A percentile compares a stretch with the other conserved stretches of the same genome.
phyloP scores from a whole-genome alignment of 1,284 basidiomycete genomes.

The Microbotryomycetes sp. region DNA sequence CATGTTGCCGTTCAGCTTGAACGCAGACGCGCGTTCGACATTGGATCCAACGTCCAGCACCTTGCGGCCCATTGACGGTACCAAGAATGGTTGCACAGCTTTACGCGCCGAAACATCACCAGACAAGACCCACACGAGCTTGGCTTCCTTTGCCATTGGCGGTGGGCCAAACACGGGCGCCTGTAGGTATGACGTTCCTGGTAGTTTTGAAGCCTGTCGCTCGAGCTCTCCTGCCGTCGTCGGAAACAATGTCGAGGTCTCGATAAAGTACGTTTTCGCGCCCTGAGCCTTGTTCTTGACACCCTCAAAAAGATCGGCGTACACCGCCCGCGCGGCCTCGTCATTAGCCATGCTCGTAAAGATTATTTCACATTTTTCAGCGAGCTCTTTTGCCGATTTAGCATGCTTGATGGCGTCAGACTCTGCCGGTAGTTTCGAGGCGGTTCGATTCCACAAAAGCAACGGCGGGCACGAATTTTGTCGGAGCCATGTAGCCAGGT shows the following conservation, averaged over 20 bases:
- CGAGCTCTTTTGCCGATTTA: conserved; percentile 53
- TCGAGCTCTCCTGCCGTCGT: conserved; percentile 62
- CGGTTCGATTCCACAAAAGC: conserved; percentile 58
- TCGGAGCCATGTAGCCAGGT: conserved; percentile 54
- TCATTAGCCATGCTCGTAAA: conserved; percentile 70
- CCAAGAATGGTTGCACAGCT: conserved; percentile 62
- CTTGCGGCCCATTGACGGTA: conserved; percentile 72
- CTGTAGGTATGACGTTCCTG: conserved; percentile 61
- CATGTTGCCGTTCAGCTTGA: conserved; percentile 36
- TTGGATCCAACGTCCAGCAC: conserved; percentile 52
- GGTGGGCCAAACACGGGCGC: conserved; percentile 71
- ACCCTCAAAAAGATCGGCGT: conserved; percentile 42
- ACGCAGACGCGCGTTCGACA: conserved; percentile 57
- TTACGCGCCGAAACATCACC: conserved; percentile 81
- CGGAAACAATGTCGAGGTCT: conserved; percentile 32
- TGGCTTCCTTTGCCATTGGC: conserved; percentile 57
- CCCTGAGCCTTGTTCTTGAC: conserved; percentile 13
- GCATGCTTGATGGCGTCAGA: conserved; percentile 51
- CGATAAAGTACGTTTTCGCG: conserved; percentile 28
- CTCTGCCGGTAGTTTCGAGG: conserved; percentile 54
- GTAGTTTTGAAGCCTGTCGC: conserved; percentile 54
- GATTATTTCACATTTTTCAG: conserved; percentile 64
- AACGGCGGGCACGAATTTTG: conserved; percentile 32
- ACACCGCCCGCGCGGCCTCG: conserved; percentile 61
- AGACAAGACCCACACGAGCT: conserved; percentile 67